Evolutionary conservation across 495 filamentous ascomycete species (phyloP).

Genomic region (Polyplosphaeria fusca): DNA sequence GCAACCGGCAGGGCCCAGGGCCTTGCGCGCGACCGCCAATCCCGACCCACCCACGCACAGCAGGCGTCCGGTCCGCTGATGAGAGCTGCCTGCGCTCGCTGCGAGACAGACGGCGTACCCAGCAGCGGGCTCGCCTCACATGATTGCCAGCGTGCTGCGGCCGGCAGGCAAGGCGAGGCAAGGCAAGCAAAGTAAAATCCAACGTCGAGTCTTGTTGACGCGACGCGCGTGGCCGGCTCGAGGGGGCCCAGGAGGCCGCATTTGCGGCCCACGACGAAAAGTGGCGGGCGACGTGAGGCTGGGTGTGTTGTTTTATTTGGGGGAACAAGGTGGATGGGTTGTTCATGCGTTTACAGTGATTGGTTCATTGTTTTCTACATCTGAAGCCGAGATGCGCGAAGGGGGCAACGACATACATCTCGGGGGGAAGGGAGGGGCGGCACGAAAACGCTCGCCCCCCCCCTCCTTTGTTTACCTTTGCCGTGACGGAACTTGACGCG

Average conservation of each 20-base stretch:
- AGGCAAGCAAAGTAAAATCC: constrained; percentile 35
- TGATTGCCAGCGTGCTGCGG: no score
- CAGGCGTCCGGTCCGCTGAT: constrained; percentile 15
- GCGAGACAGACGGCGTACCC: constrained; percentile 14
- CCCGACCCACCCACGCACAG: constrained; percentile 21
- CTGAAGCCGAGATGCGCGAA: constrained; percentile 2
- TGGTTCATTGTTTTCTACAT: constrained; percentile 27
- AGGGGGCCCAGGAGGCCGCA: constrained; percentile 3
- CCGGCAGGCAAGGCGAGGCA: constrained; percentile 4
- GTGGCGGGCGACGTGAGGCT: no score
- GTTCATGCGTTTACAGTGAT: constrained; percentile 2
- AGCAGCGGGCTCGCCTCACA: constrained; percentile 34
- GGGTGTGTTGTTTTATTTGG: constrained; percentile 13
- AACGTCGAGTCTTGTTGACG: constrained; percentile 31
- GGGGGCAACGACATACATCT: background rate
- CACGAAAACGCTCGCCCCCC: background rate
- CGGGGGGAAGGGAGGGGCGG: background rate
- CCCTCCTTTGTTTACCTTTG: constrained; percentile 2
- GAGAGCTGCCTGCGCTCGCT: constrained; percentile 23
- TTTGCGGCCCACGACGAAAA: no score
- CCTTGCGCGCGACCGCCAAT: no score
- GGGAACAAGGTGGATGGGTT: background rate
- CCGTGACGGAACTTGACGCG: background rate
- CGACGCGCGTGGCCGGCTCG: background rate
- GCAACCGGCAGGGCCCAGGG: background rate